These are phyloP conservation scores for Paramarasmius palmivorus DNA, from an alignment of 1,284 basidiomycete species.

Conservation along the genomic window DNA sequence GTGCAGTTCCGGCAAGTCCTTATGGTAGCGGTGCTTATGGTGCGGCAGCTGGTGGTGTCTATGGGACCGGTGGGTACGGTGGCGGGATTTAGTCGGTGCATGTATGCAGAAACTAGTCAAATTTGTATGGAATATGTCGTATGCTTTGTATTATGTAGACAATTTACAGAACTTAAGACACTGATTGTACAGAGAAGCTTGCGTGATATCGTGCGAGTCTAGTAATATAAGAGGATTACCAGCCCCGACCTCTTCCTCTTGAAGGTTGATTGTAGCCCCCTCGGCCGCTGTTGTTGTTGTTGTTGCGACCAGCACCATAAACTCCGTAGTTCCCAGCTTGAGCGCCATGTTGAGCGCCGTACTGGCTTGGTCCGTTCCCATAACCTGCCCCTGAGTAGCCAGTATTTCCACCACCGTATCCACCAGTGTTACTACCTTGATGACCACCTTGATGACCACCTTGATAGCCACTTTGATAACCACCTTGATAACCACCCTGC, in stretches of 20 bases:
- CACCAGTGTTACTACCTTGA: conserved; percentile 32
- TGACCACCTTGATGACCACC: conserved; percentile 17
- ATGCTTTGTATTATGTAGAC: too few species aligned
- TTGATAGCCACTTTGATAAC: conserved; percentile 16
- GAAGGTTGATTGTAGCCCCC: conserved; percentile 20
- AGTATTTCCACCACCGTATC: conserved; percentile 29
- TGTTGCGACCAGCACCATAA: conserved; percentile 8
- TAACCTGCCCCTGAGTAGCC: too few species aligned
- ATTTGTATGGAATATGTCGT: too few species aligned
- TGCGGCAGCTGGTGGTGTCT: not conserved
- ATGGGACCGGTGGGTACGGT: not conserved
- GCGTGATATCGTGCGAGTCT: not conserved
- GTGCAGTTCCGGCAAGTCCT: not conserved
- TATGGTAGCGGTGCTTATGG: not conserved
- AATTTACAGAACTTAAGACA: too few species aligned
- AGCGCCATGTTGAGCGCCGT: not conserved
- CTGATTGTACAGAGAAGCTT: not conserved
- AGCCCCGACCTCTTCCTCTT: conserved; percentile 17
- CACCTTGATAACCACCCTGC: conserved; percentile 14
- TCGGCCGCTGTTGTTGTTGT: conserved; percentile 14
- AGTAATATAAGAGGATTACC: conserved; percentile 11
- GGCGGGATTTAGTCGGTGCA: not conserved
- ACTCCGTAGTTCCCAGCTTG: conserved; percentile 15
- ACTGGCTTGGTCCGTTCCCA: conserved; percentile 4
- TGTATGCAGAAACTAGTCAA: too few species aligned